Conservation (phyloP, 495 filamentous ascomycete species). For the Neurospora discreta region DNA sequence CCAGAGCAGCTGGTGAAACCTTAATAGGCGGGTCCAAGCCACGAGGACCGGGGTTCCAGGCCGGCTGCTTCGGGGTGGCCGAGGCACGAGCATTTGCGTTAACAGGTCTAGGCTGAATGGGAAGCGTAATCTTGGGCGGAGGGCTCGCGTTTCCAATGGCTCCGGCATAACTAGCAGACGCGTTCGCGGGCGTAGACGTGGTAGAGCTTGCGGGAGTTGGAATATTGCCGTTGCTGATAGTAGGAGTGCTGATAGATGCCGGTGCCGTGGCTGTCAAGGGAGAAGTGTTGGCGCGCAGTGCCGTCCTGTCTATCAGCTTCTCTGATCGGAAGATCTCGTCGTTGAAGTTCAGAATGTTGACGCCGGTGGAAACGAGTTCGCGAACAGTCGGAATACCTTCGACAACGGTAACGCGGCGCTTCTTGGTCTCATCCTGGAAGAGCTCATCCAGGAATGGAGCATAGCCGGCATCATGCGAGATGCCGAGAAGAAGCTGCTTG, state of each 20-base stretch:
- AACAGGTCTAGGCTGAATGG: slow-evolving; percentile 14
- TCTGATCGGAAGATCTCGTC: slow-evolving; percentile 55
- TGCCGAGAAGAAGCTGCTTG: slow-evolving; percentile 70
- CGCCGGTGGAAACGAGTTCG: slow-evolving; percentile 47
- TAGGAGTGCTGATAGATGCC: neutral
- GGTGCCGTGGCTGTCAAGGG: neutral
- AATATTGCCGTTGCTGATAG: slow-evolving; percentile 1
- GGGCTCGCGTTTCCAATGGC: slow-evolving; percentile 23
- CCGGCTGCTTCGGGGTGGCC: slow-evolving; percentile 7
- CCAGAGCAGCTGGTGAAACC: slow-evolving; percentile 48
- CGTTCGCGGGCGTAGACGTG: slow-evolving; percentile 6
- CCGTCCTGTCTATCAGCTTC: slow-evolving; percentile 32
- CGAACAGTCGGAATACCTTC: slow-evolving; percentile 63
- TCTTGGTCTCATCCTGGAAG: slow-evolving; percentile 39
- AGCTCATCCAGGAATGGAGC: slow-evolving; percentile 57
- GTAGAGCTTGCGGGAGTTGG: neutral
- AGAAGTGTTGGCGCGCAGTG: neutral
- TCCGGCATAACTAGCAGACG: slow-evolving; percentile 23
- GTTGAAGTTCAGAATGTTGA: slow-evolving; percentile 46
- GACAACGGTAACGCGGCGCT: slow-evolving; percentile 56
- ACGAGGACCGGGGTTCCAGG: slow-evolving; percentile 43
- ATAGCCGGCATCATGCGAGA: slow-evolving; percentile 67
- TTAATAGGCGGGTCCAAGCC: slow-evolving; percentile 39
- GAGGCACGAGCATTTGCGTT: slow-evolving; percentile 5
- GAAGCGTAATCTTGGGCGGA: slow-evolving; percentile 26